phyloP scores from a whole-genome alignment of 2,329 filamentous ascomycete species.

The Diaporthe velutina region DNA sequence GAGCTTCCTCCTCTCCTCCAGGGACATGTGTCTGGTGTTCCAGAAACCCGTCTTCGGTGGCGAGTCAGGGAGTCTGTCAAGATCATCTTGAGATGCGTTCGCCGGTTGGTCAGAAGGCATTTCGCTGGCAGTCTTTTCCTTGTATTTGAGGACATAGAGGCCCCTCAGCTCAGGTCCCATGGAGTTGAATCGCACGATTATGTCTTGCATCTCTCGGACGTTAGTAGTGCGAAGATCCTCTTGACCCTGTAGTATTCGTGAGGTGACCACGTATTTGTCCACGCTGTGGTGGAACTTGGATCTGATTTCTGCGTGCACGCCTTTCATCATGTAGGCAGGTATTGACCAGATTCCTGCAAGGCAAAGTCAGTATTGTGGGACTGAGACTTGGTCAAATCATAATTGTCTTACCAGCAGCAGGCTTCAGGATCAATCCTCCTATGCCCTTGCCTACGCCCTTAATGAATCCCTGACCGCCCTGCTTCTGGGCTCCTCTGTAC shows the following conservation, averaged over 20 bases:
- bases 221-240: constrained; percentile 71
- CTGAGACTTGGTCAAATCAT: neutral
- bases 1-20: constrained; percentile 65
- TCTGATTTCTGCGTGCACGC: constrained; percentile 81
- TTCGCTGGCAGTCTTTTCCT: constrained; percentile 55
- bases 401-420: constrained; percentile 74
- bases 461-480: constrained; percentile 70
- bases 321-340: constrained; percentile 86
- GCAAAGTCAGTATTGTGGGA: constrained; percentile 28
- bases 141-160: constrained; percentile 67
- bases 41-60: constrained; percentile 60
- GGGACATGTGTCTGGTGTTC: constrained; percentile 60
- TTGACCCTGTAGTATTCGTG: constrained; percentile 80
- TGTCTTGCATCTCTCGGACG: constrained; percentile 71
- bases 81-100: constrained; percentile 24
- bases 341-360: constrained; percentile 72
- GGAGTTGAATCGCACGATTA: constrained; percentile 75
- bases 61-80: constrained; percentile 5
- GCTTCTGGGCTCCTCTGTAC: constrained; percentile 66
- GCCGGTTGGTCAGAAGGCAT: constrained; percentile 43
- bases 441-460: constrained; percentile 88
- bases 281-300: constrained; percentile 79
- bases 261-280: constrained; percentile 83
- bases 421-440: constrained; percentile 84
- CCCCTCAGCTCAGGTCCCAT: constrained; percentile 71